A percentile compares a stretch with the other conserved stretches of the same genome.
These are phyloP conservation scores for Saturnispora serradocipensis DNA, from an alignment of 805 yeast genomes.

Conservation along the genomic window DNA sequence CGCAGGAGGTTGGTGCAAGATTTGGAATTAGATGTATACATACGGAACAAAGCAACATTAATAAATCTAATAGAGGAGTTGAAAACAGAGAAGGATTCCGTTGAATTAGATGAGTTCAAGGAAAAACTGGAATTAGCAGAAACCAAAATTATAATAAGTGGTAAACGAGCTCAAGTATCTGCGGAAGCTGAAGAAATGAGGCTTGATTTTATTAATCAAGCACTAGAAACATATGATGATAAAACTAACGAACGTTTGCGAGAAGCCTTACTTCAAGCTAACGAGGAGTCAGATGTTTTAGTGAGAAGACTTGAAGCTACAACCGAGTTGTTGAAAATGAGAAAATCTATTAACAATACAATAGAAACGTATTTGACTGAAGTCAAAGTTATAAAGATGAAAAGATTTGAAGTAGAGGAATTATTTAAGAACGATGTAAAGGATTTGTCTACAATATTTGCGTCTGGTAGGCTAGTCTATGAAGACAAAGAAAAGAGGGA, in stretches of 20 bases:
- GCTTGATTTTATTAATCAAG: slow-evolving; percentile 14
- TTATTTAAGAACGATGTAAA: slow-evolving; percentile 22
- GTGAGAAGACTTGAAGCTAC: slow-evolving; percentile 16
- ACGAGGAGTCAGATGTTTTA: slow-evolving; percentile 17
- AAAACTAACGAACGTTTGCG: slow-evolving; percentile 14
- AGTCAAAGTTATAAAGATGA: slow-evolving; percentile 17
- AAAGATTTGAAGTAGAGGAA: slow-evolving; percentile 17
- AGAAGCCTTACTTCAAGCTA: slow-evolving; percentile 15
- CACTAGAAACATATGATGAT: slow-evolving; percentile 16
- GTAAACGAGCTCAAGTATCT: not conserved
- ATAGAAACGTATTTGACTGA: slow-evolving; percentile 19
- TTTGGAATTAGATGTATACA: slow-evolving; percentile 22
- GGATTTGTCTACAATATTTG: slow-evolving; percentile 17
- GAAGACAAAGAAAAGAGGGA: slow-evolving; percentile 12
- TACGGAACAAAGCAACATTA: slow-evolving; percentile 17
- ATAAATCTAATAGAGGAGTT: slow-evolving; percentile 12
- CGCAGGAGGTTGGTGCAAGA: slow-evolving; percentile 25
- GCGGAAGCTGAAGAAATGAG: slow-evolving; percentile 12
- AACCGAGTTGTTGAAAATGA: slow-evolving; percentile 16
- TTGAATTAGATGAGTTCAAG: slow-evolving; percentile 12
- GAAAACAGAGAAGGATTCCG: slow-evolving; percentile 13
- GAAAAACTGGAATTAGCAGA: slow-evolving; percentile 11
- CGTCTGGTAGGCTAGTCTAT: slow-evolving; percentile 17
- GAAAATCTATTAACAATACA: slow-evolving; percentile 19
- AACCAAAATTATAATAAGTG: not conserved